Base-by-base conservation (phyloP, 2,329 filamentous ascomycete species). In the Polytolypa hystricis region DNA sequence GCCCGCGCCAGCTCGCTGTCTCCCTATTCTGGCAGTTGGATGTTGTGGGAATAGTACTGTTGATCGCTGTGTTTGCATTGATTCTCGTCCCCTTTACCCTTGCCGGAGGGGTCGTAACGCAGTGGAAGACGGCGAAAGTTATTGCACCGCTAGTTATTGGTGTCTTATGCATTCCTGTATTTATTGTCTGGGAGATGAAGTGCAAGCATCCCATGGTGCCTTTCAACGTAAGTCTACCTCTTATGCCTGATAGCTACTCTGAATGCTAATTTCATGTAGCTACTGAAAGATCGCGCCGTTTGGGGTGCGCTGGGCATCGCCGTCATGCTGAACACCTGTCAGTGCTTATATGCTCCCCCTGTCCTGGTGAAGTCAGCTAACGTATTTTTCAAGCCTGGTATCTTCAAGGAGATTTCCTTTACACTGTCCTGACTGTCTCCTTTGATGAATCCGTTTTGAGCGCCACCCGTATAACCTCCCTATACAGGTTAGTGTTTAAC, bases 321-420 rank as follows among this genome's bases (percentile, higher is more conserved):
- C 6, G 42, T 65, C 31, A 56, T 71, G 47, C 62, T 75, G 48
- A 74, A 72, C 58, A 73, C 71, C 48, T 55, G 69, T 12, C 17
- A 42, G 36, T 35, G 15, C 21, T n/a, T n/a, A 6, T 9, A 11
- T 4, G 17, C 8, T 29, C 29, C 4, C 16, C 8, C 1, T 12
- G 17, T 32, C 7, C 20, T 31, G 16, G 16, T 11, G 11, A 23
- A 20, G 12, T n/a, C 16, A 9, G n/a, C 30, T 42, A 26, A 28
- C 15, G 17, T 5, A 23, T 16, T 19, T 2, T 30, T 26, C n/a
- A 29, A 57, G 53, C 57, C 1, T 80, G 74, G 74, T 70, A 69
- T 42, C 65, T 79, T 55, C 77, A 81, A 53, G 73, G 70, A 15
- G 71, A 79, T 49, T 80, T 71, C 52, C 65, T 81, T 2, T 80